These are phyloP conservation scores for Venturia nashicola DNA, from an alignment of 2,329 filamentous ascomycete genomes.

Conservation along the genomic window DNA sequence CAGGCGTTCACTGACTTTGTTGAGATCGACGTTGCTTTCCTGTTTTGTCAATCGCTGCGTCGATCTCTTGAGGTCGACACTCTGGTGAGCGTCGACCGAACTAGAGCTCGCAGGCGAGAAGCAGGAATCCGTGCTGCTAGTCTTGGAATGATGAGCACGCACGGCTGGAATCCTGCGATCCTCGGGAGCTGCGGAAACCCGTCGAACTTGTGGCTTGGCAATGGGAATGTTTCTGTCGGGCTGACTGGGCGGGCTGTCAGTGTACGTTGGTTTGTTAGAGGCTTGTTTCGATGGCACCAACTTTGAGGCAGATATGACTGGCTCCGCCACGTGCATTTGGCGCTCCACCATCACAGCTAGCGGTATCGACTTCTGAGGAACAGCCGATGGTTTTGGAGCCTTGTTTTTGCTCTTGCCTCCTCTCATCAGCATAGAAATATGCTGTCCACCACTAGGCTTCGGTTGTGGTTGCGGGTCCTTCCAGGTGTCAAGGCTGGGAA, in stretches of 20 bases:
- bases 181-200: not conserved
- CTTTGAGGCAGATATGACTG: not conserved
- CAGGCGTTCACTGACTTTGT: not conserved
- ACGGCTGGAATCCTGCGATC: not conserved
- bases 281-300: not conserved
- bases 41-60: not conserved
- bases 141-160: constrained; percentile 4
- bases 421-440: constrained; percentile 7
- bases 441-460: not conserved
- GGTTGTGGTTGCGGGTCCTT: not conserved
- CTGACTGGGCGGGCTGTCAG: not conserved
- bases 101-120: constrained; percentile 1
- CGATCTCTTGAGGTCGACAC: not conserved
- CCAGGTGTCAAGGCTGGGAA: constrained; percentile 30
- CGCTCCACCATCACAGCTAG: not conserved
- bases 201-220: not conserved
- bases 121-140: constrained; percentile 6
- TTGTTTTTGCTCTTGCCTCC: not conserved
- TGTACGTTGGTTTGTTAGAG: not conserved
- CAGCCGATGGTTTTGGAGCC: not conserved
- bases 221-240: not conserved
- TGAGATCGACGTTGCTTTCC: not conserved
- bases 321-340: not conserved
- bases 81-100: not conserved
- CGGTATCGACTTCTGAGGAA: not conserved